Evolutionary conservation across 2,329 filamentous ascomycete genomes (phyloP), one percentile per base, ranked within the genome.

Genomic region (Neonectria neomacrospora): DNA sequence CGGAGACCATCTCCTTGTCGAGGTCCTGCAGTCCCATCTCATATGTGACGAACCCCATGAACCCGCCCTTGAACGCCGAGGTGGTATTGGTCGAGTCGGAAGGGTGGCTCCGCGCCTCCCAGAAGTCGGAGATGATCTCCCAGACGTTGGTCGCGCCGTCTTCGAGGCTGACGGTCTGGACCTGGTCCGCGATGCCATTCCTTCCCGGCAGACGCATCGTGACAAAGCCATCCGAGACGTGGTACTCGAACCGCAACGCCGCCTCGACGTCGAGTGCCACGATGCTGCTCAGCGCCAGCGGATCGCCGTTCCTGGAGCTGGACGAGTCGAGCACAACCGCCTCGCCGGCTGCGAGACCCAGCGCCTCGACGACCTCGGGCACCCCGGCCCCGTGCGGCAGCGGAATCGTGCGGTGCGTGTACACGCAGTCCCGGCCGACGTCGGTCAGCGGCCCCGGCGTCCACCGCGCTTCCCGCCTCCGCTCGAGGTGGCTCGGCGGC

Each of bases 11-110:
- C 0, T 72, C 74, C 5, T 74, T 71, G 41, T 75, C 77, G 5
- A 80, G 65, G 0, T 75, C 75, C 28, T 76, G 71, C 1, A 96
- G 80, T 0, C 93, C 92, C 74, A 94, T 88, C 76, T 97, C 94
- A 64, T 97, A 97, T 0, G 92, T 93, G 54, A 93, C 85, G 72
- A 91, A 96, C 0, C 94, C 94, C 79, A 97, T 88, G 63, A 97
- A 89, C 0, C 94, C 94, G 54, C 93, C 94, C 78, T 92, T 88
- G 74, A 97, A 97, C 0, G 91, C 86, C 0, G 69, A 70, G 3
- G 26, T 39, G 18, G 69, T 65, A 11, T 62, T 53, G 12, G 48
- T 47, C 18, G 63, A 63, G 16, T 63, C 63, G n/a, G 72, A 69
- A 5, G 71, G 67, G 5, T 71, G 59, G 10, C 59, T 74, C 37